Conservation (phyloP, 2,329 filamentous ascomycete genomes). For the Leptographium procerum region DNA sequence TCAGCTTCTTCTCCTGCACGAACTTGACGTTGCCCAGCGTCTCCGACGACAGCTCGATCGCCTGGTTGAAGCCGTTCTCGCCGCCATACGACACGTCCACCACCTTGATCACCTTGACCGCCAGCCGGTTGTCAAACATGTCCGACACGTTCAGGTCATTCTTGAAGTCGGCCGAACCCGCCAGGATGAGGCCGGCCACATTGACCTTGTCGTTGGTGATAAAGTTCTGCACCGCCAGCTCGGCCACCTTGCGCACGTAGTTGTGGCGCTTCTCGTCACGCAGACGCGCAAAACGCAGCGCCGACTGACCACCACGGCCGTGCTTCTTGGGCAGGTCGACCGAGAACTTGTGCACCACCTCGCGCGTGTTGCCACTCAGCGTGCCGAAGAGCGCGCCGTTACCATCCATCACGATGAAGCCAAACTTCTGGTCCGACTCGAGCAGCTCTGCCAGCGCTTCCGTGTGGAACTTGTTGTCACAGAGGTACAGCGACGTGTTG, state of each 20-base stretch:
- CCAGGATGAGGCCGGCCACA: slow-evolving; percentile 87
- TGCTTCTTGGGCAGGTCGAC: slow-evolving; percentile 99
- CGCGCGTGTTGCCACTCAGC: slow-evolving; percentile 91
- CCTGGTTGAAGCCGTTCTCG: slow-evolving; percentile 99
- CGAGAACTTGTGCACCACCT: slow-evolving; percentile 94
- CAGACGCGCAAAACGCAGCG: slow-evolving; percentile 97
- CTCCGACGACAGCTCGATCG: slow-evolving; percentile 89
- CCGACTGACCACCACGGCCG: slow-evolving; percentile 99
- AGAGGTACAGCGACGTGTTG: slow-evolving; percentile 98
- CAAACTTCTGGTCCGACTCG: slow-evolving; percentile 98
- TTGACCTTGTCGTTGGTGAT: slow-evolving; percentile 98
- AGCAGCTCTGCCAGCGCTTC: slow-evolving; percentile 93
- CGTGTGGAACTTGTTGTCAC: slow-evolving; percentile 99
- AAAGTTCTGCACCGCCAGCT: slow-evolving; percentile 96
- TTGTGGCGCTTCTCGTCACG: slow-evolving; percentile 99
- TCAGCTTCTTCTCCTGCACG: slow-evolving; percentile 99
- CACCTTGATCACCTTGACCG: slow-evolving; percentile 96
- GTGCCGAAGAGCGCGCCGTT: slow-evolving; percentile 97
- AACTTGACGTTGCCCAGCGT: slow-evolving; percentile 99
- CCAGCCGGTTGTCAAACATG: slow-evolving; percentile 86
- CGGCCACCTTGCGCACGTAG: slow-evolving; percentile 97
- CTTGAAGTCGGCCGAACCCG: slow-evolving; percentile 98
- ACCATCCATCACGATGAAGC: slow-evolving; percentile 99
- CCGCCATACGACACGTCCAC: slow-evolving; percentile 98
- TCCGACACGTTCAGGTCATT: slow-evolving; percentile 97